A percentile compares a stretch with the other conserved stretches of the same genome.
These are phyloP conservation scores for Aspergillus panamensis DNA, from an alignment of 495 filamentous ascomycete genomes.

Conservation along the genomic window DNA sequence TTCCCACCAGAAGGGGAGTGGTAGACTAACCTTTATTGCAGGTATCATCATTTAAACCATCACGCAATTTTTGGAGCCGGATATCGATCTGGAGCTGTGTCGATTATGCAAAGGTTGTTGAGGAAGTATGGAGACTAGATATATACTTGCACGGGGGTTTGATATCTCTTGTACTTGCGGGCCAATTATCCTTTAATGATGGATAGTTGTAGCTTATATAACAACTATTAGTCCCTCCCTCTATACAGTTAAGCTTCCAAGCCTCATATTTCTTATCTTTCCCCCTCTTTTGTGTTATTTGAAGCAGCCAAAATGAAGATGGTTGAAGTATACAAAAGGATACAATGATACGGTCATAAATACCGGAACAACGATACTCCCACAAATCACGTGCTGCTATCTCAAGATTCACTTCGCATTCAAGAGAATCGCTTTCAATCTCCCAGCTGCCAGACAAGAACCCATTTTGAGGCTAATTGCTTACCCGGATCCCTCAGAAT, in stretches of 20 bases:
- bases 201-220: too few relatives aligned
- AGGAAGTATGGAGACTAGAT: constrained; percentile 55
- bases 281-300: too few relatives aligned
- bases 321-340: not conserved
- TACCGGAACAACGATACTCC: constrained; percentile 4
- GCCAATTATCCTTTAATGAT: too few relatives aligned
- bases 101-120: constrained; percentile 68
- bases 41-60: constrained; percentile 90
- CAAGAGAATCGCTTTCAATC: not conserved
- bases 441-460: constrained; percentile 2
- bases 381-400: constrained; percentile 9
- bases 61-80: constrained; percentile 78
- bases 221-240: too few relatives aligned
- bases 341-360: not conserved
- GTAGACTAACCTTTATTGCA: constrained; percentile 26
- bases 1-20: not conserved
- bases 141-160: not conserved
- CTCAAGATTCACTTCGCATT: constrained; percentile 6
- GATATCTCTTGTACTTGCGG: too few relatives aligned
- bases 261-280: too few relatives aligned
- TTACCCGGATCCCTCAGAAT: constrained; percentile 15
- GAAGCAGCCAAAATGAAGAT: too few relatives aligned
- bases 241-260: too few relatives aligned
- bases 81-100: constrained; percentile 68
- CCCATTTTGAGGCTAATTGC: not conserved